Evolutionary conservation across 805 yeast genomes (phyloP), one percentile per base, ranked within the genome.

Genomic region (Pichia manshurica): DNA sequence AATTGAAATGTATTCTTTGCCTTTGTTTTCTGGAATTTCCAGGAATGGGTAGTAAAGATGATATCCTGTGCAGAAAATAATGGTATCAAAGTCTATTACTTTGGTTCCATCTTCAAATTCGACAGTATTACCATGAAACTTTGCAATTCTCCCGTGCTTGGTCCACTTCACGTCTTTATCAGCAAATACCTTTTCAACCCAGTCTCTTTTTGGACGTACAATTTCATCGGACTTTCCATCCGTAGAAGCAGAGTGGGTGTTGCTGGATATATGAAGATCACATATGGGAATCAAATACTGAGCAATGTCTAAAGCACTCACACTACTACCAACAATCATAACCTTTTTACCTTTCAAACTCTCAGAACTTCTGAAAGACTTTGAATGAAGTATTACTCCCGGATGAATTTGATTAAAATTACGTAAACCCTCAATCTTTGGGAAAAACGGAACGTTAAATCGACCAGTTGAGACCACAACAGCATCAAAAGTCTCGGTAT

Each of bases 281-380:
- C 55, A 50, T 16, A 34, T 45, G 12, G 72, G 61, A 28, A 62
- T 45, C 15, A 67, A 55, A 49, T 74, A 74, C 54, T 74, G 78
- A 12, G 72, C 56, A 5, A 75, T 54, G 56, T 87, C 95, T 16
- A 78, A 73, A 9, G 88, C 93, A 48, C 86, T 78, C 4, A 88
- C 78, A 17, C 80, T 76, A 52, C 78, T 48, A 16, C 64, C 67
- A 16, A 63, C 57, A 13, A 62, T 37, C 12, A 62, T 39, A 5
- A 68, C 67, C 15, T 56, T 63, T 46, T 67, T 61, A 42, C 57
- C 60, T 36, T 50, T 53, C 40, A 61, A 63, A 3, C 54, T 56
- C 1, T 59, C 57, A 8, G 62, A 46, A 15, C 51, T 48, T 48
- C 72, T 57, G 52, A 60, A 63, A 12, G 66, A 56, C 51, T 59